phyloP scores from a whole-genome alignment of 768 basidiomycete species.

The Russula compacta region DNA sequence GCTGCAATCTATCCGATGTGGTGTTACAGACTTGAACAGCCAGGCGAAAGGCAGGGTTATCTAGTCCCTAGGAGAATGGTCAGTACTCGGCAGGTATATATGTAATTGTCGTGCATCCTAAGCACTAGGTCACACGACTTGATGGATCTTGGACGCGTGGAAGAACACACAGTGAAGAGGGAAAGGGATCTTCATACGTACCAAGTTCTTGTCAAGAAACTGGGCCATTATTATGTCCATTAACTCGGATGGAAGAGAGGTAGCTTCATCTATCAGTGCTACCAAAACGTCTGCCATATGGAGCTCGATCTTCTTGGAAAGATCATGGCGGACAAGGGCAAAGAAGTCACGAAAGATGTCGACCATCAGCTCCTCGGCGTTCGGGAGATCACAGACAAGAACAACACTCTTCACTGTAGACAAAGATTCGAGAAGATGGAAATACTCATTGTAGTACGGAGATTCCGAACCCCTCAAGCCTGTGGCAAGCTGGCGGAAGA shows the following conservation, averaged over 20 bases:
- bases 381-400: conserved; percentile 84
- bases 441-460: conserved; percentile 88
- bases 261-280: conserved; percentile 81
- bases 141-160: neutral
- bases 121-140: too few species aligned
- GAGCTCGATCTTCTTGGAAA: conserved; percentile 74
- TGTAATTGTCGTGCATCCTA: neutral
- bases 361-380: conserved; percentile 73
- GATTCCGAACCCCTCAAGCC: conserved; percentile 70
- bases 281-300: conserved; percentile 86
- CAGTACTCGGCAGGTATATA: neutral
- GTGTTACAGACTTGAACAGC: conserved; percentile 80
- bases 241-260: conserved; percentile 65
- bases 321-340: conserved; percentile 60
- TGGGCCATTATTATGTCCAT: conserved; percentile 77
- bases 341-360: conserved; percentile 84
- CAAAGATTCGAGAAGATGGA: conserved; percentile 86
- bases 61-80: conserved; percentile 40
- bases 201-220: conserved; percentile 71
- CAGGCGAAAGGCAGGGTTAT: conserved; percentile 71
- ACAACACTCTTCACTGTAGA: conserved; percentile 93
- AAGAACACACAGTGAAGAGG: neutral
- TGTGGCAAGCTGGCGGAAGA: conserved; percentile 74
- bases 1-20: conserved; percentile 78
- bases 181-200: conserved; percentile 28